Conservation (phyloP, 495 filamentous ascomycete genomes). For the Xylaria bambusicola region DNA sequence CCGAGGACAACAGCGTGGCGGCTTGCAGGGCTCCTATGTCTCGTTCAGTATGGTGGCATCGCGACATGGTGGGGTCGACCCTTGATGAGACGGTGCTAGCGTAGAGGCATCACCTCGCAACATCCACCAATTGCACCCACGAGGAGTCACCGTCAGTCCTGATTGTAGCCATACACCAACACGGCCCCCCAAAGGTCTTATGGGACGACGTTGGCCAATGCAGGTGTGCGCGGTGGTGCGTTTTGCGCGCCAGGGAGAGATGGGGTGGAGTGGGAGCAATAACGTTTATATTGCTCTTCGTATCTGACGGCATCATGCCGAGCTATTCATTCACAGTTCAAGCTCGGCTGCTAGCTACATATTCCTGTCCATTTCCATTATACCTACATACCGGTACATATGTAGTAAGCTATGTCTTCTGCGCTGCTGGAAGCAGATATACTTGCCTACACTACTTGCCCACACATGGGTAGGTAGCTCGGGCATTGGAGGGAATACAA, state of each 20-base stretch:
- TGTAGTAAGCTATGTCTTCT: too few species aligned
- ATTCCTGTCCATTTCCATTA: not conserved
- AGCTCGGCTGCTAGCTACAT: too few species aligned
- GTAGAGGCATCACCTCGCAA: conserved; percentile 27
- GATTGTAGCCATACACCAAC: conserved; percentile 23
- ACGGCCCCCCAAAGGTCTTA: conserved; percentile 1
- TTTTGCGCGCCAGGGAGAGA: not conserved
- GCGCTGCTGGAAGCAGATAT: too few species aligned
- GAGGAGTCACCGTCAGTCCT: conserved; percentile 29
- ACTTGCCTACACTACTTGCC: too few species aligned
- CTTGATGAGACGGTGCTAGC: conserved; percentile 15
- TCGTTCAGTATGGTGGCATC: conserved; percentile 35
- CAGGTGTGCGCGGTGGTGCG: conserved; percentile 3
- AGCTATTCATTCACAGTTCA: not conserved
- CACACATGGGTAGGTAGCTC: too few species aligned
- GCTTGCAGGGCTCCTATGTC: conserved; percentile 28
- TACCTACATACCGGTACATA: too few species aligned
- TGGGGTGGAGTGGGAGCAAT: conserved; percentile 20
- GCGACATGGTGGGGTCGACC: conserved; percentile 31
- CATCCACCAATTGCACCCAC: conserved; percentile 28
- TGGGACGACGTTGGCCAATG: not conserved
- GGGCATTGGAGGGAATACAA: too few species aligned
- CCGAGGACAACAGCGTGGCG: conserved; percentile 12
- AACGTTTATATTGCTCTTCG: conserved; percentile 17
- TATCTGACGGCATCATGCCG: conserved; percentile 15